Conservation (phyloP, 129 eudicot genomes). For the Smallanthus sonchifolius region DNA sequence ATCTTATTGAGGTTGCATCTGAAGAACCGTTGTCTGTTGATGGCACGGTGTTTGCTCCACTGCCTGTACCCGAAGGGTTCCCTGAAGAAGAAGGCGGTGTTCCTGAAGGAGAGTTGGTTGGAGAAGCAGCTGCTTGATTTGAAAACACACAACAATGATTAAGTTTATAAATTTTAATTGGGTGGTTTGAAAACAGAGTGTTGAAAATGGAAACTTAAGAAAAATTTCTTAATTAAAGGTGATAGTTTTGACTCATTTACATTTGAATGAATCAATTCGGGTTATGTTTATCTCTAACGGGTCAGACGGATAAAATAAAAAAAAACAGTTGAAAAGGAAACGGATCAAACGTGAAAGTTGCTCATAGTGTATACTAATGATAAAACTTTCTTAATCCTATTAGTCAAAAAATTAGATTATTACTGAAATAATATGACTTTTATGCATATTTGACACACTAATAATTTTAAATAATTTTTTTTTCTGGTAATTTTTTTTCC, state of each 20-base stretch:
- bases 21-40: conserved; percentile 52
- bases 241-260: background rate
- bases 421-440: background rate
- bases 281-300: background rate
- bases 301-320: background rate
- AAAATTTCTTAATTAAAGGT: background rate
- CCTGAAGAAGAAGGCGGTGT: conserved; percentile 42
- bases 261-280: background rate
- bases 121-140: conserved; percentile 42
- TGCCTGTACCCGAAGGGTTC: conserved; percentile 36
- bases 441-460: background rate
- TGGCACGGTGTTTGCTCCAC: conserved; percentile 44
- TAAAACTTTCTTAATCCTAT: background rate
- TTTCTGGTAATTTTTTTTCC: background rate
- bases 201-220: background rate
- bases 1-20: conserved; percentile 45
- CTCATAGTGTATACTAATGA: background rate
- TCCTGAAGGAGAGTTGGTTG: conserved; percentile 46
- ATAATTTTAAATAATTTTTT: background rate
- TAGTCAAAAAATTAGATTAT: background rate
- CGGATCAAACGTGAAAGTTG: background rate
- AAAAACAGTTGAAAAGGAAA: background rate
- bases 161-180: background rate
- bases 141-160: conserved; percentile 8
- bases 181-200: background rate